Base-by-base conservation (phyloP, 2,329 filamentous ascomycete genomes). In the Fulvia fulva region DNA sequence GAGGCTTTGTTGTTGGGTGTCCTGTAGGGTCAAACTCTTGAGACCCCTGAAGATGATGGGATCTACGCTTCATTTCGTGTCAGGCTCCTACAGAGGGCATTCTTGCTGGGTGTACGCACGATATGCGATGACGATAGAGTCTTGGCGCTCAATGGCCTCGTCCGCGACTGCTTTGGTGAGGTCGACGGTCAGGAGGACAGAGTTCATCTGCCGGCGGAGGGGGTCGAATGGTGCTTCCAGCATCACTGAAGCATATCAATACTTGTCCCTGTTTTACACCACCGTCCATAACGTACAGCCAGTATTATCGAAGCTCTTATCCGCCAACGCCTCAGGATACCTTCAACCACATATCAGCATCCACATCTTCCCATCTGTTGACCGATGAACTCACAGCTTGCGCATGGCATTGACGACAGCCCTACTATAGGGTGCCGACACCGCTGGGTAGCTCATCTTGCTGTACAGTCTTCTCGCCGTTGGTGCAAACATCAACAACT, bases 281-380 rank as follows among this genome's bases (percentile, higher is more conserved):
- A 19, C 26, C 9, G 12, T 51, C 2, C 26, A 32, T 5, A 19
- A 28, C 61, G 45, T 47, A 84, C 83, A 74, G 55, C 94, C 94
- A n/a, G 95, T 96, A 71, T 99, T 99, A 73, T 99, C 94, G 83
- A 92, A 99, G 64, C 88, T 86, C 67, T 87, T 87, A 71, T 97
- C 94, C 9, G 94, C 94, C 44, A 97, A 80, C 60, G 86, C 85
- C 71, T 95, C 90, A 0, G 94, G 94, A 72, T 96, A 99, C 59
- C 91, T 94, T 63, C 57, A 22, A 25, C 23, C 25, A 23, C 21
- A 21, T 55, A 60, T 64, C 51, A 66, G 45, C 21, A 41, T 46
- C 53, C 61, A 44, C 41, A 23, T 56, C 49, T 25, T 30, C 5
- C 43, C 22, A 22, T 51, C 47, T 51, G 22, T 8, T 11, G n/a